Base-by-base conservation (phyloP, 768 basidiomycete species). In the Fistulinella prunicolor region DNA sequence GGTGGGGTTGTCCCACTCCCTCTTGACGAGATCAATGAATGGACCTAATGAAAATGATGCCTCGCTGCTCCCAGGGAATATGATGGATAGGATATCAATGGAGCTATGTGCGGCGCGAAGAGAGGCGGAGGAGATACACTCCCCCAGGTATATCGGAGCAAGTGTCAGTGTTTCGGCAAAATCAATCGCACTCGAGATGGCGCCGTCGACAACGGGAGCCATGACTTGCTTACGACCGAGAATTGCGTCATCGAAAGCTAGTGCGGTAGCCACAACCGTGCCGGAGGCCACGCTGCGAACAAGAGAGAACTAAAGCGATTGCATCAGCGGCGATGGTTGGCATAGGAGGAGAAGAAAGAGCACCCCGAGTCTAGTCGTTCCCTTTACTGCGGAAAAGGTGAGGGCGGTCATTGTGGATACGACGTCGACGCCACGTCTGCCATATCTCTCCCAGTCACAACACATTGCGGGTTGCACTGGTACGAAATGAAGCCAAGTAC, bases 41-140 rank as follows among this genome's bases (percentile, higher is more conserved):
- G 86, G 82, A 9, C 80, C 83, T 7, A 93, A 71, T 2, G 88
- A 89, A 65, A 91, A 91, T 16, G 86, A 84, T 2, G 88, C 83
- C 51, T 90, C 89, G 58, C 81, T 83, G 58, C 81, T 82, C 4
- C 84, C 83, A 3, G 85, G 83, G 61, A 88, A 86, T 54, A 89
- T 81, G 34, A 78, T 73, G 9, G 83, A 78, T 34, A 90, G 78
- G 38, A 83, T 75, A 58, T 89, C 86, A 53, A 90, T 80, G 21
- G 88, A 87, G 53, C 81, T 79, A 49, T 87, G 80, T 0, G 86
- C 89, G 2, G 86, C 86, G 17, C 81, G 70, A 32, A 92, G 72
- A 5, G 85, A 85, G 5, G 86, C 85, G 3, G 84, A 80, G 13
- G 89, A 85, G 42, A 91, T 74, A 54, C 86, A 83, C 69, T 91